phyloP scores from a whole-genome alignment of 208 protist species.

The Wallacemonas collosoma region DNA sequence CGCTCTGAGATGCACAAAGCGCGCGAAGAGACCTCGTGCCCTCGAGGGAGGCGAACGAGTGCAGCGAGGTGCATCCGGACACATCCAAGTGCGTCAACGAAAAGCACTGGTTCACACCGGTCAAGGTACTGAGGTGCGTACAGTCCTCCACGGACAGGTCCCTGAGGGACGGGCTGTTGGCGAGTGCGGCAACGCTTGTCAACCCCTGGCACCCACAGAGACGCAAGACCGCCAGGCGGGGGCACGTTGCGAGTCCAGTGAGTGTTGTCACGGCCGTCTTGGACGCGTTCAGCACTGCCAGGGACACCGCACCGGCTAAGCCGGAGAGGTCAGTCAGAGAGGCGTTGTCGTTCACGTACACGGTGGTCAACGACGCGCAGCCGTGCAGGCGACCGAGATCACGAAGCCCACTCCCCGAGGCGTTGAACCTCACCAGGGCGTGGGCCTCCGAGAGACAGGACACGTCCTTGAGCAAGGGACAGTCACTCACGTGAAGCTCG shows the following conservation, averaged over 20 bases:
- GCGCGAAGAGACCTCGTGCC: neutral
- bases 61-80: neutral
- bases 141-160: neutral
- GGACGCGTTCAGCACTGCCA: neutral
- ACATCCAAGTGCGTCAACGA: neutral
- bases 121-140: neutral
- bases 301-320: neutral
- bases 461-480: neutral
- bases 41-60: neutral
- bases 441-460: neutral
- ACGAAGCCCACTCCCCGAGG: neutral
- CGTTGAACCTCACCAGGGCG: neutral
- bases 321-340: neutral
- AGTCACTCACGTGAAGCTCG: constrained; percentile 5
- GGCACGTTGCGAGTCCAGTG: neutral
- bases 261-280: neutral
- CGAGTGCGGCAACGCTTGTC: neutral
- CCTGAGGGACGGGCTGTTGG: neutral
- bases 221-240: neutral
- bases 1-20: neutral
- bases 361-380: neutral
- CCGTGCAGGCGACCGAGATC: neutral
- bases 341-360: neutral
- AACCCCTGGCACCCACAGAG: neutral
- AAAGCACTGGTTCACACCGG: neutral